A percentile compares a stretch with the other conserved stretches of the same genome.
Conservation (phyloP, 257 asterid species). For the Echites panduratus region DNA sequence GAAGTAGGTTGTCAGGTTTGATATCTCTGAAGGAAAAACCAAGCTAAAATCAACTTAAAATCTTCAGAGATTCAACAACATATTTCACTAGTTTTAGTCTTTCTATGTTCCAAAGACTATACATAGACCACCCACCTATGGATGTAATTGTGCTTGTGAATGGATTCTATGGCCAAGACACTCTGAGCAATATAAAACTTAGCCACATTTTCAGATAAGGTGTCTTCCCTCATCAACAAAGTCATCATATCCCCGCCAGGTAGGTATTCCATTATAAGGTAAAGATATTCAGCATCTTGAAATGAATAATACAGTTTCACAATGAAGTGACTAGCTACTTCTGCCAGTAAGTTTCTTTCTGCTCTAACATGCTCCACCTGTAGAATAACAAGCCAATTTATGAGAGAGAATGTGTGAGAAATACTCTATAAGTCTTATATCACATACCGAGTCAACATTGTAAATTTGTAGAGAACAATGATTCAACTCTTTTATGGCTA, state of each 20-base stretch:
- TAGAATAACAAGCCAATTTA: slow-evolving; percentile 15
- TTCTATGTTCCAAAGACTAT: neutral
- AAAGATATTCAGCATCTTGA: slow-evolving; percentile 88
- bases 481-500: neutral
- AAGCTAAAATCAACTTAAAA: neutral
- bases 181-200: slow-evolving; percentile 92
- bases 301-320: slow-evolving; percentile 89
- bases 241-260: slow-evolving; percentile 99
- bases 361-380: slow-evolving; percentile 98
- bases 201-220: slow-evolving; percentile 76
- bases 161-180: slow-evolving; percentile 87
- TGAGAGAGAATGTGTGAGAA: neutral
- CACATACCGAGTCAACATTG: neutral
- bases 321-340: slow-evolving; percentile 93
- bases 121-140: slow-evolving; percentile 53
- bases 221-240: slow-evolving; percentile 89
- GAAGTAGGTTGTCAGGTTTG: slow-evolving; percentile 96
- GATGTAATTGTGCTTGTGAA: slow-evolving; percentile 88
- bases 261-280: slow-evolving; percentile 93
- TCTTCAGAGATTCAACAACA: neutral
- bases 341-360: slow-evolving; percentile 90
- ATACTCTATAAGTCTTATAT: neutral
- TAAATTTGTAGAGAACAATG: neutral
- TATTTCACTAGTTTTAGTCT: neutral
- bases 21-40: slow-evolving; percentile 62